Conservation (phyloP, 73 alveolate species). For the Paramecium primaurelia region DNA sequence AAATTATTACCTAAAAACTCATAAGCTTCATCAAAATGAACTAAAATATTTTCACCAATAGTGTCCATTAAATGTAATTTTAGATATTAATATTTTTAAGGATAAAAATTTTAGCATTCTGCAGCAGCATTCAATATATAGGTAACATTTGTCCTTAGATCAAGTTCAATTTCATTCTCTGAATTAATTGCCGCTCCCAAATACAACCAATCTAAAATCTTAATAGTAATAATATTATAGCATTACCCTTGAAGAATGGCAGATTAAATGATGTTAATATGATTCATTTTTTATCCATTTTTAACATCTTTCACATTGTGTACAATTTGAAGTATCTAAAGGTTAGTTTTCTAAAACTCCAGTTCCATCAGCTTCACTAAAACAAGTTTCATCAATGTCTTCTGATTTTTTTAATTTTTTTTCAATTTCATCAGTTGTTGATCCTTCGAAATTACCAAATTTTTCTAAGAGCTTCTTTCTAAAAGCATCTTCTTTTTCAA, state of each 20-base stretch:
- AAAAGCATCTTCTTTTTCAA: not conserved
- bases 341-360: not conserved
- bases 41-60: not conserved
- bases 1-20: not conserved
- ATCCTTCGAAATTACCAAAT: not conserved
- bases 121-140: slow-evolving; percentile 28
- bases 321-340: not conserved
- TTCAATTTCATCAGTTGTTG: not conserved
- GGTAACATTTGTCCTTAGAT: not conserved
- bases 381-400: slow-evolving; percentile 18
- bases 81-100: not conserved
- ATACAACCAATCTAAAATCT: slow-evolving; percentile 37
- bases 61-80: not conserved
- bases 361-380: slow-evolving; percentile 36
- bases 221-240: not conserved
- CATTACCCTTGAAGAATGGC: not conserved
- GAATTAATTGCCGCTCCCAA: slow-evolving; percentile 22
- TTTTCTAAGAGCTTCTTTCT: not conserved
- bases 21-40: not conserved
- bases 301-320: slow-evolving; percentile 29
- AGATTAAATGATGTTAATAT: not conserved
- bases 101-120: slow-evolving; percentile 30
- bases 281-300: slow-evolving; percentile 27
- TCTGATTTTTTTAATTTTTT: slow-evolving; percentile 1
- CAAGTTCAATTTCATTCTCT: slow-evolving; percentile 15